Evolutionary conservation across 2,329 filamentous ascomycete species (phyloP).

Genomic region (Claviceps citrina): DNA sequence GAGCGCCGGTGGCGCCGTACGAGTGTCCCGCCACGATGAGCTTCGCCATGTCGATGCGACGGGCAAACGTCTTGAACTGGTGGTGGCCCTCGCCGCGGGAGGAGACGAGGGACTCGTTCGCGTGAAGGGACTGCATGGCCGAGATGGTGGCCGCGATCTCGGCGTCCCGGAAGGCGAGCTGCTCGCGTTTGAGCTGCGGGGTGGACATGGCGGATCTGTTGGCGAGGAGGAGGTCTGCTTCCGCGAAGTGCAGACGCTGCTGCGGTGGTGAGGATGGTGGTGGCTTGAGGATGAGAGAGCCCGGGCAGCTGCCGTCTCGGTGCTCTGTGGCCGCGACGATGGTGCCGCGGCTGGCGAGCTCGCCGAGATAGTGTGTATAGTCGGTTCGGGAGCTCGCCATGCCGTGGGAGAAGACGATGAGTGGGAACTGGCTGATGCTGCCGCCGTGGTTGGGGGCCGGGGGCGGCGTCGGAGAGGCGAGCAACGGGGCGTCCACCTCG

Average conservation of each 20-base stretch:
- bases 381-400: conserved; percentile 34
- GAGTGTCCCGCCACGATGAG: conserved; percentile 48
- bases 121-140: conserved; percentile 26
- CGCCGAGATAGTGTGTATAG: conserved; percentile 35
- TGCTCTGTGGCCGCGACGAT: conserved; percentile 36
- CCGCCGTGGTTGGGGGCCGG: no score
- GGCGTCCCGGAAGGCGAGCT: conserved; percentile 34
- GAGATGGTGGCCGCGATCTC: conserved; percentile 31
- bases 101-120: conserved; percentile 24
- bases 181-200: conserved; percentile 25
- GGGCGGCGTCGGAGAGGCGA: not conserved
- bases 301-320: conserved; percentile 35
- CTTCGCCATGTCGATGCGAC: conserved; percentile 36
- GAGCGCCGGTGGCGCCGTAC: conserved; percentile 48
- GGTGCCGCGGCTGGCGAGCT: conserved; percentile 33
- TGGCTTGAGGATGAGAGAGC: conserved; percentile 21
- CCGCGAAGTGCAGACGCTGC: conserved; percentile 20
- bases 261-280: conserved; percentile 17
- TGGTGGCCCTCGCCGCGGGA: conserved; percentile 29
- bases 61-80: conserved; percentile 34
- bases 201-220: conserved; percentile 18
- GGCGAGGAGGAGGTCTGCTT: conserved; percentile 18
- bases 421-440: conserved; percentile 19
- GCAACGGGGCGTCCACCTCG: conserved; percentile 29
- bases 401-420: conserved; percentile 38